Evolutionary conservation across 1,139 yeast genomes (phyloP).

Genomic region (Protomyces arabidopsidicola): DNA sequence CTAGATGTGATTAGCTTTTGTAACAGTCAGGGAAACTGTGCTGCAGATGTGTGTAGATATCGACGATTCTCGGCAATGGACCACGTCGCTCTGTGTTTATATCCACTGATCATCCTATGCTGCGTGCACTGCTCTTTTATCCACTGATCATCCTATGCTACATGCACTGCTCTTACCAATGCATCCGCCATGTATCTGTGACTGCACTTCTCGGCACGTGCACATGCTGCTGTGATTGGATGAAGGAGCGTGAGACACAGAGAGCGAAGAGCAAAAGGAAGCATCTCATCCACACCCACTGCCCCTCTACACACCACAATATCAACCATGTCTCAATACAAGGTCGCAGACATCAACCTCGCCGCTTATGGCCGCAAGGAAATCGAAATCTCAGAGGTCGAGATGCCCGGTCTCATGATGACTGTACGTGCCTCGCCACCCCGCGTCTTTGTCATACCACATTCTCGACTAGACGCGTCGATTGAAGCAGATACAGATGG

Average conservation of each 20-base stretch:
- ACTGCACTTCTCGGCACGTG: no score
- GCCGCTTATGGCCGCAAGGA: slow-evolving; percentile 99
- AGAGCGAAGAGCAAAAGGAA: neutral
- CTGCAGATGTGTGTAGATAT: no score
- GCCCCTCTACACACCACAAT: neutral
- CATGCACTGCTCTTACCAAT: no score
- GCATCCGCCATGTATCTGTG: no score
- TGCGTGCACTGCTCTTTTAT: no score
- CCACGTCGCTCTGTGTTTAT: no score
- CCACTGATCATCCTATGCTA: no score
- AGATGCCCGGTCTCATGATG: slow-evolving; percentile 99
- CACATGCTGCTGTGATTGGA: neutral
- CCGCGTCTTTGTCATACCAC: neutral
- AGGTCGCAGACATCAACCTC: slow-evolving; percentile 96
- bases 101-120: no score
- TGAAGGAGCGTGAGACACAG: neutral
- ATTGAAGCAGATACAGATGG: neutral
- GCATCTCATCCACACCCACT: neutral
- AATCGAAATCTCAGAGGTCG: slow-evolving; percentile 94
- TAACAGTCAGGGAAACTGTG: no score
- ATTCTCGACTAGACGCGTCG: neutral
- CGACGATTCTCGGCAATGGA: no score
- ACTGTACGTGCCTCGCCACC: slow-evolving; percentile 43
- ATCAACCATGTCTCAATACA: slow-evolving; percentile 46
- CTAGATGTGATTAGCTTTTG: no score